Conservation (phyloP, 148 eudicot species). For the Rhododendron williamsianum region DNA sequence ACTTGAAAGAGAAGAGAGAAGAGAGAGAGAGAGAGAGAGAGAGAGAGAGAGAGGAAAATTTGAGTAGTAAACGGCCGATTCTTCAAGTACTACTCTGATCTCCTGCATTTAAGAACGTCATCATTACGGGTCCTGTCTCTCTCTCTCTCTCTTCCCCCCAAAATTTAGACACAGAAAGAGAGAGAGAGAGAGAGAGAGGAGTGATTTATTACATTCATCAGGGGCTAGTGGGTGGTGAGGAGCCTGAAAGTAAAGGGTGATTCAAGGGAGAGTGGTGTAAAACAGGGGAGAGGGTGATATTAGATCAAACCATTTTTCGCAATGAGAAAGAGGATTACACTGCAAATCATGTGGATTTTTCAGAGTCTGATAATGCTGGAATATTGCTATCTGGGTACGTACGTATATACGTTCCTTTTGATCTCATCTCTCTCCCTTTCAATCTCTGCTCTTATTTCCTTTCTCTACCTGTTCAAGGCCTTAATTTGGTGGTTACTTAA, state of each 20-base stretch:
- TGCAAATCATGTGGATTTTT: conserved; percentile 5
- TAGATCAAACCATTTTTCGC: background rate
- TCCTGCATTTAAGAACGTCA: conserved; percentile 13
- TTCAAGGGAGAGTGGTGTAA: background rate
- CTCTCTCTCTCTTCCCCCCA: background rate
- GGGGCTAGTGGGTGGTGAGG: background rate
- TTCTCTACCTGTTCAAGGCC: background rate
- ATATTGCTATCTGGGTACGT: conserved; percentile 17
- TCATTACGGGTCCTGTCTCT: background rate
- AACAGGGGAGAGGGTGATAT: background rate
- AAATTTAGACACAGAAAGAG: background rate
- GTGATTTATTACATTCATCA: too few species aligned
- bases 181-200: conserved; percentile 4
- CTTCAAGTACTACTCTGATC: conserved; percentile 21
- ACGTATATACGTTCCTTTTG: background rate
- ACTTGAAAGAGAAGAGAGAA: background rate
- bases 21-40: background rate
- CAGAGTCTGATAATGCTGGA: conserved; percentile 14
- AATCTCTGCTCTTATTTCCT: background rate
- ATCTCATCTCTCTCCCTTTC: background rate
- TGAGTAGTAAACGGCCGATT: conserved; percentile 19
- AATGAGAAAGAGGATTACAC: conserved; percentile 8
- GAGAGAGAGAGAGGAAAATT: background rate
- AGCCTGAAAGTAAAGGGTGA: background rate
- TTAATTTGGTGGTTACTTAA: too few species aligned